Percentiles rank a stretch among this genome's conserved stretches.
Evolutionary conservation across 495 filamentous ascomycete genomes (phyloP).

Genomic region (Copromyces sp.): DNA sequence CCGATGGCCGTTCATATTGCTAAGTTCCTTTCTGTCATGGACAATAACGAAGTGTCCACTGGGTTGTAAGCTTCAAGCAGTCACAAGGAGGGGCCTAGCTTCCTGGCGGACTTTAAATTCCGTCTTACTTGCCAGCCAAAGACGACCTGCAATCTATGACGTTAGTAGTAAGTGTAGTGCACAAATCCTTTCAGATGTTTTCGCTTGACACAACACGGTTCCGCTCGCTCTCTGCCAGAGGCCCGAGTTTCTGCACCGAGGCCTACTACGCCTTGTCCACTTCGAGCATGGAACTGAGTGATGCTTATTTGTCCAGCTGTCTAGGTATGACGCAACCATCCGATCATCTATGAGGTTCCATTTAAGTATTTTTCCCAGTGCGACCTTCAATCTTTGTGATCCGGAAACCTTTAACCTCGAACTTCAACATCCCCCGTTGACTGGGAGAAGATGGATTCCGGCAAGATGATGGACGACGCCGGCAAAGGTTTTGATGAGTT

Average conservation of each 20-base stretch:
- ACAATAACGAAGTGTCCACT: no score
- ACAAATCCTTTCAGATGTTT: neutral
- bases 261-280: neutral
- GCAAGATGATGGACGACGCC: neutral
- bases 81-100: no score
- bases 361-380: neutral
- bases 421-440: neutral
- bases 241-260: neutral
- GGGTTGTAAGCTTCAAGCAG: no score
- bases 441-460: neutral
- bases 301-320: neutral
- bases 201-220: neutral
- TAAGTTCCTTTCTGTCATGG: no score
- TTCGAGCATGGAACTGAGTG: neutral
- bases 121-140: no score
- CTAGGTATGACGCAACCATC: neutral
- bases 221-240: neutral
- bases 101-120: no score
- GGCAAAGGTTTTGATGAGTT: neutral
- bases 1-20: no score
- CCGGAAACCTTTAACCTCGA: neutral
- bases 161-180: neutral
- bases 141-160: no score
- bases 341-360: neutral
- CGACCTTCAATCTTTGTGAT: neutral